Conservation (phyloP, 345 rosid genomes). For the Fremontodendron californicum region DNA sequence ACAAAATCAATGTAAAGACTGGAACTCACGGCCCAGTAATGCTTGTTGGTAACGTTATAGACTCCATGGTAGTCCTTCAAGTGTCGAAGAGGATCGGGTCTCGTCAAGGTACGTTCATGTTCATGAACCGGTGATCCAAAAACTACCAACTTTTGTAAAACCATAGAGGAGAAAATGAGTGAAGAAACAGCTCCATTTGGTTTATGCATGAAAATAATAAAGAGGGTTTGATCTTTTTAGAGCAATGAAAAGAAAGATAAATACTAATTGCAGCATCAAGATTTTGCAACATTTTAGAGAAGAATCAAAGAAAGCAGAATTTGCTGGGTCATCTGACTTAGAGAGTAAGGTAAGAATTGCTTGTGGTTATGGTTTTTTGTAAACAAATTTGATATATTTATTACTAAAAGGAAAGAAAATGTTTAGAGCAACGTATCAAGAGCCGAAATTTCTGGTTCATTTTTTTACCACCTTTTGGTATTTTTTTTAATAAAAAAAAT, state of each 20-base stretch:
- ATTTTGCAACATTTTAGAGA: conserved; percentile 4
- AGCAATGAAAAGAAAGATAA: background rate
- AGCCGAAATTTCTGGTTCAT: conserved; percentile 21
- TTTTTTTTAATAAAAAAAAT: no score
- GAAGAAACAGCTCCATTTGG: conserved; percentile 25
- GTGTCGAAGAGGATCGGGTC: conserved; percentile 58
- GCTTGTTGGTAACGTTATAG: conserved; percentile 49
- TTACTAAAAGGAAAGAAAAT: conserved; percentile 12
- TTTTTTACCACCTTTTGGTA: conserved; percentile 15
- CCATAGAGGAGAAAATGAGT: conserved; percentile 30
- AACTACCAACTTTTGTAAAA: background rate
- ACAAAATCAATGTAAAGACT: background rate
- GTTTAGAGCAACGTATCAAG: conserved; percentile 17
- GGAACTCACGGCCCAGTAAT: conserved; percentile 70
- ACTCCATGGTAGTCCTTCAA: conserved; percentile 49
- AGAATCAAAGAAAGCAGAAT: conserved; percentile 9
- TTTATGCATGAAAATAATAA: conserved; percentile 18
- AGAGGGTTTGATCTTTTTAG: background rate
- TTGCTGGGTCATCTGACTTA: conserved; percentile 35
- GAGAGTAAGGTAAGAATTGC: conserved; percentile 58
- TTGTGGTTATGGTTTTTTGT: no score
- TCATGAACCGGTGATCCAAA: conserved; percentile 28
- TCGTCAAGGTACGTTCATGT: conserved; percentile 24
- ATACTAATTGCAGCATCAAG: conserved; percentile 12
- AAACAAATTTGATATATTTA: no score